These are phyloP conservation scores for Termitomyces sp. DNA, from an alignment of 768 basidiomycete species.

Conservation along the genomic window DNA sequence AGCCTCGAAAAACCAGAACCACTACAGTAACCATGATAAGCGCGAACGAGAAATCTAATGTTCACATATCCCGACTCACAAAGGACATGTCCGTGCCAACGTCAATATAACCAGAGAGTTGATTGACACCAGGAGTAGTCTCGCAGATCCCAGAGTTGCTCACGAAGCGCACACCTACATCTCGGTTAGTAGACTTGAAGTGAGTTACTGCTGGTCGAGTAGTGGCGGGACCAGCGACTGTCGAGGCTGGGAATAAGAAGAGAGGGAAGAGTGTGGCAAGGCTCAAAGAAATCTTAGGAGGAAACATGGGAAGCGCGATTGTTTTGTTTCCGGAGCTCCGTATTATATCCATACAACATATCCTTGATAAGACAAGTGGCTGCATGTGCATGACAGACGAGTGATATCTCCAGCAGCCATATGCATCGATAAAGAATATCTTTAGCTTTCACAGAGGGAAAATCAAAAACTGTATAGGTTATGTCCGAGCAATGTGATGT, in stretches of 20 bases:
- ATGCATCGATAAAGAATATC: neutral
- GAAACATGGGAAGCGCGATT: neutral
- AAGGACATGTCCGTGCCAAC: slow-evolving; percentile 56
- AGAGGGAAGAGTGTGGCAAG: neutral
- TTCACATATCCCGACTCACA: slow-evolving; percentile 58
- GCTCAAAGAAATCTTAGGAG: neutral
- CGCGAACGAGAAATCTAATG: no score
- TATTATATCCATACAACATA: neutral
- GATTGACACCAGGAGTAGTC: slow-evolving; percentile 56
- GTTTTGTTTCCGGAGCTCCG: neutral
- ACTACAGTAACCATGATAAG: no score
- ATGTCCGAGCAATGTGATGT: neutral
- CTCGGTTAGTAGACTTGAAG: slow-evolving; percentile 20
- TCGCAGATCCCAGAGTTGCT: slow-evolving; percentile 62
- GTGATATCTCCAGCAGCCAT: neutral
- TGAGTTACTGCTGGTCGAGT: slow-evolving; percentile 29
- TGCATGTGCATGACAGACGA: neutral
- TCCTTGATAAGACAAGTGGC: neutral
- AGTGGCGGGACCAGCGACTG: neutral
- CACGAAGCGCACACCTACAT: slow-evolving; percentile 41
- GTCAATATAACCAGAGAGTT: slow-evolving; percentile 61
- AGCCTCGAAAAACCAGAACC: slow-evolving; percentile 76
- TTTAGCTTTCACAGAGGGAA: neutral
- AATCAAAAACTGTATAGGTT: neutral
- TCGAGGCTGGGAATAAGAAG: neutral